Percentiles rank a stretch among this genome's conserved stretches.
These are phyloP conservation scores for Triangularia setosa DNA, from an alignment of 2,329 filamentous ascomycete genomes.

Conservation along the genomic window DNA sequence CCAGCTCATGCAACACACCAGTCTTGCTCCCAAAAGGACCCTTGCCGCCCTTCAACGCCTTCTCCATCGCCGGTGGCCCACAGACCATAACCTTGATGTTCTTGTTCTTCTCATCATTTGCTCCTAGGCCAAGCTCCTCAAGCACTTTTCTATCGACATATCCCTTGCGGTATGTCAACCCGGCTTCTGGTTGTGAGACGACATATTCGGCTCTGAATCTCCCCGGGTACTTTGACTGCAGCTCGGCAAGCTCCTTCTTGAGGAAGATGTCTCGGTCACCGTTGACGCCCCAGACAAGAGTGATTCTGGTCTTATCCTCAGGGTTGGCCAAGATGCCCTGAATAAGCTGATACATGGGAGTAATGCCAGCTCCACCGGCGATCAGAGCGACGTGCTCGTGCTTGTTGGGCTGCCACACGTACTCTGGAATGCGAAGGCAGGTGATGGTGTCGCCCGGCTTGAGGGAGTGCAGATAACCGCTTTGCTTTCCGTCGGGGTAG, in stretches of 20 bases:
- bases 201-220: constrained; percentile 57
- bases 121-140: constrained; percentile 41
- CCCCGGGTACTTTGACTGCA: constrained; percentile 46
- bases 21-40: constrained; percentile 27
- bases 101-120: constrained; percentile 27
- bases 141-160: constrained; percentile 56
- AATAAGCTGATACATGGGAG: constrained; percentile 63
- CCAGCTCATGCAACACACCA: constrained; percentile 54
- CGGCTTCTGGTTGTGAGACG: constrained; percentile 45
- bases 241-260: constrained; percentile 49
- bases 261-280: constrained; percentile 59
- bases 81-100: constrained; percentile 63
- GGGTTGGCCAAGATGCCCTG: constrained; percentile 60
- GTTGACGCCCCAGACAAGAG: constrained; percentile 64
- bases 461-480: constrained; percentile 62
- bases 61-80: constrained; percentile 65
- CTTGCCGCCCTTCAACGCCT: constrained; percentile 46
- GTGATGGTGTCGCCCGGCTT: constrained; percentile 57
- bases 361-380: constrained; percentile 70
- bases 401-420: constrained; percentile 50
- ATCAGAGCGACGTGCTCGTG: constrained; percentile 56
- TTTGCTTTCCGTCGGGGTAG: constrained; percentile 63
- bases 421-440: constrained; percentile 47
- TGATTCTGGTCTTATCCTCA: constrained; percentile 58
- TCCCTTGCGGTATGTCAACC: constrained; percentile 46